Percentiles rank a stretch among this genome's conserved stretches.
These are phyloP conservation scores for Anthracocystis panici-leucophaei DNA, from an alignment of 1,284 basidiomycete species.

Conservation along the genomic window DNA sequence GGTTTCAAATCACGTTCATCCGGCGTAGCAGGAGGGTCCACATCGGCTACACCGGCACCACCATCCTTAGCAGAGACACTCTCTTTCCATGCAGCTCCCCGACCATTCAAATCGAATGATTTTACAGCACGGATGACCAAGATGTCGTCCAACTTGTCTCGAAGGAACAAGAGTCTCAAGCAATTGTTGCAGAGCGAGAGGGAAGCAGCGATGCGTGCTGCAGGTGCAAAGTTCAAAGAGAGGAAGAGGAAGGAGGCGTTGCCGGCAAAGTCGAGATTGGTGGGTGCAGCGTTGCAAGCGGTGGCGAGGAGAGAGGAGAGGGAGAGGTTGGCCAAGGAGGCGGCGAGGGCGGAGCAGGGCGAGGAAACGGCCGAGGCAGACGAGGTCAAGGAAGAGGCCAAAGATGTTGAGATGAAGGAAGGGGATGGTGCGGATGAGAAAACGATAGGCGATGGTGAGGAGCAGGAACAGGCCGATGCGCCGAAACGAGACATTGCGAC, in stretches of 20 bases:
- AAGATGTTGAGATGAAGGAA: not conserved
- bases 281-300: conserved; percentile 46
- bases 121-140: conserved; percentile 38
- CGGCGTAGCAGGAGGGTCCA: conserved; percentile 10
- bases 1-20: conserved; percentile 20
- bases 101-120: conserved; percentile 51
- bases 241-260: conserved; percentile 35
- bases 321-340: conserved; percentile 28
- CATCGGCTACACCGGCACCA: conserved; percentile 42
- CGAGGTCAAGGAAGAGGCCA: no score
- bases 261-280: conserved; percentile 27
- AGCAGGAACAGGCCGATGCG: conserved; percentile 6
- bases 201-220: conserved; percentile 53
- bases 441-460: conserved; percentile 1
- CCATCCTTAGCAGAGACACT: conserved; percentile 45
- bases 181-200: conserved; percentile 61
- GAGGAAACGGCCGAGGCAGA: not conserved
- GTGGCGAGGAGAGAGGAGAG: conserved; percentile 39
- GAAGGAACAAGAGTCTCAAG: conserved; percentile 63
- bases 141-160: conserved; percentile 47
- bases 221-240: conserved; percentile 39
- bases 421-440: conserved; percentile 1
- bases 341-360: conserved; percentile 1
- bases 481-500: conserved; percentile 34
- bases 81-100: conserved; percentile 42